Percentiles rank a stretch among this genome's conserved stretches.
phyloP scores from a whole-genome alignment of 2,329 filamentous ascomycete species.

The Penicillium decumbens region DNA sequence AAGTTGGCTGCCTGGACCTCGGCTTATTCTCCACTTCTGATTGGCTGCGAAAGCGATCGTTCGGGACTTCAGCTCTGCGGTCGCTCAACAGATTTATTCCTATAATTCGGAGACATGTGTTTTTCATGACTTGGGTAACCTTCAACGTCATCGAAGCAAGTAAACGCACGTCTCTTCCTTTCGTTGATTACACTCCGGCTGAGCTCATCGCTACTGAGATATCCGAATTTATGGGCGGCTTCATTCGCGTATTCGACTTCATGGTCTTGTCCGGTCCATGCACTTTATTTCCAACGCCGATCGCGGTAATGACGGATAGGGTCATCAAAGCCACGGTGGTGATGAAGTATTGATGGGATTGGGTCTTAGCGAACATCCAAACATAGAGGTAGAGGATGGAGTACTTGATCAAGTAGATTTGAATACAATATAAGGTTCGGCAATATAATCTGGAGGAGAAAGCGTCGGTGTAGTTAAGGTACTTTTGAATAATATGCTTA shows the following conservation, averaged over 20 bases:
- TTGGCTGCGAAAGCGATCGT: background rate
- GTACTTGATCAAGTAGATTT: no score
- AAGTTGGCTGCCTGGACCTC: background rate
- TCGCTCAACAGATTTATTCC: background rate
- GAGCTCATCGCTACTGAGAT: background rate
- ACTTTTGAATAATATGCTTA: no score
- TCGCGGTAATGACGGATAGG: background rate
- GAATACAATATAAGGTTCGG: no score
- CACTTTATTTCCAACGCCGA: background rate
- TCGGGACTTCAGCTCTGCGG: background rate
- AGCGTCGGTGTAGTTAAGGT: no score
- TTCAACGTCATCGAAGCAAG: background rate
- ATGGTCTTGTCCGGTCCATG: background rate
- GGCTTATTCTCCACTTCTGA: background rate
- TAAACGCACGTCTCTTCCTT: background rate
- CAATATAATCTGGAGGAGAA: no score
- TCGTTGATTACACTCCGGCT: background rate
- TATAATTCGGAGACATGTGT: background rate
- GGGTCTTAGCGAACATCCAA: no score
- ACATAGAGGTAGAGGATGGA: no score
- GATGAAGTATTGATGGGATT: constrained; percentile 5
- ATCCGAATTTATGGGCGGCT: background rate
- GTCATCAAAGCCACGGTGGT: background rate
- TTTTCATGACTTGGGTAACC: background rate
- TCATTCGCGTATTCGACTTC: background rate